Percentiles rank a stretch among this genome's conserved stretches.
These are phyloP conservation scores for Acanthamoeba sp. DNA, from an alignment of 208 protist genomes.

Conservation along the genomic window DNA sequence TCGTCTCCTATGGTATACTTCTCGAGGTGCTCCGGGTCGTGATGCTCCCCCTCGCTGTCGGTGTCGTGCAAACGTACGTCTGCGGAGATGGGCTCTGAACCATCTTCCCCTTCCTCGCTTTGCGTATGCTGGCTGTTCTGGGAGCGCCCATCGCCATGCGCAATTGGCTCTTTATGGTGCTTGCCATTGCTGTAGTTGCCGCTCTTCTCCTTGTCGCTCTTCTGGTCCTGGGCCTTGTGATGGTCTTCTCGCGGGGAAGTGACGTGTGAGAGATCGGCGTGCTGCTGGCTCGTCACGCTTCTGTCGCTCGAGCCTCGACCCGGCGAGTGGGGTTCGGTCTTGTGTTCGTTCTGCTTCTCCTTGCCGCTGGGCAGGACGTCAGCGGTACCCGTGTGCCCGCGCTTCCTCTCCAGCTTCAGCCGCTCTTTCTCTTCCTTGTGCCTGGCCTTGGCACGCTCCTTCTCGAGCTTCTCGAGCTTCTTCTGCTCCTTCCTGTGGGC, in stretches of 20 bases:
- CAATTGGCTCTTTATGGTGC: no score
- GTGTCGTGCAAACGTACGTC: background rate
- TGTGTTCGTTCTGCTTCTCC: background rate
- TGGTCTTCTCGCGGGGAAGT: no score
- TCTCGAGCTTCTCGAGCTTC: constrained; percentile 11
- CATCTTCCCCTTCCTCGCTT: no score
- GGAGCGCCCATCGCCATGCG: no score
- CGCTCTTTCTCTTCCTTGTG: constrained; percentile 23
- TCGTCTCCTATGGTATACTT: background rate
- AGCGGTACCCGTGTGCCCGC: no score
- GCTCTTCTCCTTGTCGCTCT: background rate
- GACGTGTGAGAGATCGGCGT: no score
- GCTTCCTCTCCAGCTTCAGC: background rate
- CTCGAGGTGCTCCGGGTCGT: no score
- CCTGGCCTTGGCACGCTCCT: background rate
- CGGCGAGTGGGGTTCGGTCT: background rate
- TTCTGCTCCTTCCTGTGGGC: constrained; percentile 1
- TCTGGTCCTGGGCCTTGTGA: background rate
- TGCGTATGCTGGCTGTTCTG: no score
- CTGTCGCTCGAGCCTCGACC: background rate
- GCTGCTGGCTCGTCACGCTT: no score
- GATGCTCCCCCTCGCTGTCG: background rate
- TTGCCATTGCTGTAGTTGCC: no score
- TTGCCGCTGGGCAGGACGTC: background rate
- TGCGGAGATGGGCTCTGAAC: no score